A percentile compares a stretch with the other conserved stretches of the same genome.
Evolutionary conservation across 179 eudicot genomes (phyloP).

Genomic region (Actinidia arguta): DNA sequence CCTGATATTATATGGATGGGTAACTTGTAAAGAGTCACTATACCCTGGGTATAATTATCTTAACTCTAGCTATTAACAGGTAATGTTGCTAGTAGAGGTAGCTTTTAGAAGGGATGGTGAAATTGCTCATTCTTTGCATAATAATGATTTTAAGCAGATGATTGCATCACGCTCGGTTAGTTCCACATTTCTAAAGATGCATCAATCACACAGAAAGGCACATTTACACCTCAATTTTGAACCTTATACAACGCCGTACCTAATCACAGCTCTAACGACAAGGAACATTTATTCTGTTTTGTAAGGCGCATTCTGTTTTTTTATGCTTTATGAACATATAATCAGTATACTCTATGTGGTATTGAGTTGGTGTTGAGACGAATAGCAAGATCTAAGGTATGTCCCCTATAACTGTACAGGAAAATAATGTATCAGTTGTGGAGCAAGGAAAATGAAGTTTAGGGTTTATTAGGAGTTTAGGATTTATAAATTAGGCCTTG

Average conservation of each 20-base stretch:
- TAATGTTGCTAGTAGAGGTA: constrained; percentile 7
- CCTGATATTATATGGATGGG: background rate
- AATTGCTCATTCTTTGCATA: constrained; percentile 3
- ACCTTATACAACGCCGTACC: background rate
- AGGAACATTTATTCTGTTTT: background rate
- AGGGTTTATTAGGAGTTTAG: background rate
- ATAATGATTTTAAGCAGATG: no score
- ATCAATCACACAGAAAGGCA: background rate
- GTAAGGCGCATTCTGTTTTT: background rate
- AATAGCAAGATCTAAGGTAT: background rate
- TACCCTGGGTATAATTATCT: background rate
- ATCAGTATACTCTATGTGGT: no score
- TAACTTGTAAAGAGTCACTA: background rate
- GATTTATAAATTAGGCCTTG: background rate
- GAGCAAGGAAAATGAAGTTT: background rate
- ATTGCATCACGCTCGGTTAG: background rate
- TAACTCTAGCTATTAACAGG: background rate
- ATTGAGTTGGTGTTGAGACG: background rate
- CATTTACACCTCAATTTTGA: background rate
- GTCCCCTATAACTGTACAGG: background rate
- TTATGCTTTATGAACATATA: no score
- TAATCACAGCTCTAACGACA: background rate
- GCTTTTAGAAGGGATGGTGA: background rate
- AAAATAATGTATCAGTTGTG: background rate
- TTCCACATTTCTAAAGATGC: background rate